phyloP scores from a whole-genome alignment of 805 yeast species.

The Candida odintsovae region DNA sequence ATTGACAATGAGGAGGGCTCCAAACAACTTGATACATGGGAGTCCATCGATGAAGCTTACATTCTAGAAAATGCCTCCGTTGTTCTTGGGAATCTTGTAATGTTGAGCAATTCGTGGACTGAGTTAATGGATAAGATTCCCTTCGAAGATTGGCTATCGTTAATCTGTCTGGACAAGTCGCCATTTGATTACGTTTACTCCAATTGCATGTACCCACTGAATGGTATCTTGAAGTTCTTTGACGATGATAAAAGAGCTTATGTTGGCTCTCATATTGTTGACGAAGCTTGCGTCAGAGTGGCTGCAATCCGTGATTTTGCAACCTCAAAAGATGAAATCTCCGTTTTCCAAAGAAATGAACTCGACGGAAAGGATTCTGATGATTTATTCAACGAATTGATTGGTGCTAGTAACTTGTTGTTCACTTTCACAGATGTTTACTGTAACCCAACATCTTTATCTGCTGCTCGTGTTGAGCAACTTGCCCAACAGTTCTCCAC shows the following conservation, averaged over 20 bases:
- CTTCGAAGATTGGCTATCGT: conserved; percentile 40
- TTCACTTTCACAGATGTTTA: conserved; percentile 51
- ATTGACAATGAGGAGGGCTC: conserved; percentile 36
- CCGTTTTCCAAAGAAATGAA: conserved; percentile 24
- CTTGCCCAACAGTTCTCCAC: conserved; percentile 36
- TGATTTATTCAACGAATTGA: conserved; percentile 26
- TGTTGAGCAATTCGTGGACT: conserved; percentile 32
- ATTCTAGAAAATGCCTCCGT: conserved; percentile 41
- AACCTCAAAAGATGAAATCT: conserved; percentile 12
- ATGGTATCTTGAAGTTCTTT: conserved; percentile 49
- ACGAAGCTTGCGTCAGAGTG: conserved; percentile 28
- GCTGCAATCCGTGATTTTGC: conserved; percentile 24
- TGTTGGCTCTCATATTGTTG: conserved; percentile 32
- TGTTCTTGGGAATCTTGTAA: conserved; percentile 44
- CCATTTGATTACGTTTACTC: conserved; percentile 61
- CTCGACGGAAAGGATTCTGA: conserved; percentile 14
- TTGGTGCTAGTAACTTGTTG: conserved; percentile 35
- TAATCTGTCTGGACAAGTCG: conserved; percentile 43
- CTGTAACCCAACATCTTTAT: conserved; percentile 45
- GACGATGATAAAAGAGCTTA: conserved; percentile 51
- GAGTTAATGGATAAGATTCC: conserved; percentile 26
- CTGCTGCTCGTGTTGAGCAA: conserved; percentile 29
- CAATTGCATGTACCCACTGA: conserved; percentile 44
- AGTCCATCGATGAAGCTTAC: conserved; percentile 36
- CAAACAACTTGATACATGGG: conserved; percentile 46